Evolutionary conservation across 345 rosid genomes (phyloP).

Genomic region (Acer negundo): DNA sequence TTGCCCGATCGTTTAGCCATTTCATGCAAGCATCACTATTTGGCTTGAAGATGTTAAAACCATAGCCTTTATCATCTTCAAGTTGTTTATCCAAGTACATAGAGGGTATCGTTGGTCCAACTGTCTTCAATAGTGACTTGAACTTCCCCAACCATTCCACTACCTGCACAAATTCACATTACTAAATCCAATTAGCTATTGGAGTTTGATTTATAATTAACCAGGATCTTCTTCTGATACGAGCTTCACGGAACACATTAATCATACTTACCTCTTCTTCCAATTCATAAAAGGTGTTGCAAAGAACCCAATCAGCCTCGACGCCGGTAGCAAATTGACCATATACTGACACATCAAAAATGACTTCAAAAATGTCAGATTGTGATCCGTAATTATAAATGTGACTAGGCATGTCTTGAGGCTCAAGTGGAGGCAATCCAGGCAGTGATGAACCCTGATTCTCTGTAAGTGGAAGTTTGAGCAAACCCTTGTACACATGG

Average conservation of each 20-base stretch:
- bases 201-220: not conserved
- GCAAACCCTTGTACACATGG: conserved; percentile 21
- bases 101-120: conserved; percentile 32
- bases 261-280: conserved; percentile 29
- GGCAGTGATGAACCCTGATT: conserved; percentile 18
- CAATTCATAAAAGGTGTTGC: conserved; percentile 25
- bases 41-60: conserved; percentile 20
- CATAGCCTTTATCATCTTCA: conserved; percentile 16
- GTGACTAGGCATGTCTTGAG: conserved; percentile 29
- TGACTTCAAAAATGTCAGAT: conserved; percentile 14
- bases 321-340: conserved; percentile 33
- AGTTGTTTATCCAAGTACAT: conserved; percentile 25
- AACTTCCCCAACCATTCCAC: conserved; percentile 30
- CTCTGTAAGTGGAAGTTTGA: conserved; percentile 17
- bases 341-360: conserved; percentile 1
- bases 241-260: not conserved
- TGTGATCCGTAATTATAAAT: conserved; percentile 21
- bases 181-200: not conserved
- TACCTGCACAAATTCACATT: not conserved
- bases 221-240: not conserved
- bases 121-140: conserved; percentile 18
- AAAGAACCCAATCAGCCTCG: conserved; percentile 30
- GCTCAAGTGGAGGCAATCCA: conserved; percentile 31
- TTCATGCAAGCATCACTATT: conserved; percentile 14
- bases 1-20: conserved; percentile 29